These are phyloP conservation scores for Carallia pectinifolia DNA, from an alignment of 345 rosid species.

Conservation along the genomic window DNA sequence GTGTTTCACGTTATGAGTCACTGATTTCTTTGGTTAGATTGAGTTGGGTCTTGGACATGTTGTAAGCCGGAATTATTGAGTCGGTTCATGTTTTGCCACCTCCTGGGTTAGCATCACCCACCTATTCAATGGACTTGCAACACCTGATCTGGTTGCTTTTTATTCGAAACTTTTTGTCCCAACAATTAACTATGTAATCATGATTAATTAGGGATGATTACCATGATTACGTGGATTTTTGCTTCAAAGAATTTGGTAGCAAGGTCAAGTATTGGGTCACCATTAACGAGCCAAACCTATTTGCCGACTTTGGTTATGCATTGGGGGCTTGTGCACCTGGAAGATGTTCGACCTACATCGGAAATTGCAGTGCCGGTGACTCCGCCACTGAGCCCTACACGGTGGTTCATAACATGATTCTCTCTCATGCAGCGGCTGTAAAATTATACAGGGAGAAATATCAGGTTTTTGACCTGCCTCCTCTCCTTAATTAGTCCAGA, in stretches of 20 bases:
- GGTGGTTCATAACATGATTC: constrained; percentile 23
- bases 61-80: no score
- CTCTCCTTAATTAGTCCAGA: no score
- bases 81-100: no score
- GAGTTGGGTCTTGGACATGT: no score
- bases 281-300: constrained; percentile 42
- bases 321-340: constrained; percentile 17
- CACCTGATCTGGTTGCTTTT: no score
- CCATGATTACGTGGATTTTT: constrained; percentile 39
- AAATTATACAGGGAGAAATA: constrained; percentile 32
- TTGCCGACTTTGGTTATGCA: constrained; percentile 10
- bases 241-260: constrained; percentile 43
- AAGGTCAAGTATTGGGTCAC: constrained; percentile 52
- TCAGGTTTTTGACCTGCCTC: constrained; percentile 2
- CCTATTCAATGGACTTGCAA: no score
- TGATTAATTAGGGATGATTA: constrained; percentile 36
- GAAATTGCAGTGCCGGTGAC: constrained; percentile 8
- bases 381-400: constrained; percentile 20
- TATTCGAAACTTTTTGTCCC: no score
- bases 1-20: no score
- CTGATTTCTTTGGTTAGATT: no score
- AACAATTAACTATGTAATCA: no score
- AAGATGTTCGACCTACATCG: constrained; percentile 4
- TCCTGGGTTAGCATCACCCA: no score
- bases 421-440: constrained; percentile 34